Evolutionary conservation across 2,329 filamentous ascomycete genomes (phyloP).

Genomic region (Metarhizium brunneum): DNA sequence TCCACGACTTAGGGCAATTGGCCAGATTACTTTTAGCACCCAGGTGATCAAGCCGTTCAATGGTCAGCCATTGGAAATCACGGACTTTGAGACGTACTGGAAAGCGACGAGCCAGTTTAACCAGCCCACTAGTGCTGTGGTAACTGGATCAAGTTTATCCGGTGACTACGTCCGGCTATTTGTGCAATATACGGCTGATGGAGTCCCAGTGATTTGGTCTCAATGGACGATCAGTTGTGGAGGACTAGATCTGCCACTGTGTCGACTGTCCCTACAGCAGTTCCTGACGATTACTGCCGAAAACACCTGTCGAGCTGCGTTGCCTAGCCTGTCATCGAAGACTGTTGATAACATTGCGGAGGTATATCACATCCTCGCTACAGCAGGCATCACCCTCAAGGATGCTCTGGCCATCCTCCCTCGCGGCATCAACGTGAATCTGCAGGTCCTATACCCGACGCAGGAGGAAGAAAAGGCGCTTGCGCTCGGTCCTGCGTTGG

Average conservation of each 20-base stretch:
- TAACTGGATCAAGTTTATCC: conserved; percentile 89
- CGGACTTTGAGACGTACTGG: conserved; percentile 98
- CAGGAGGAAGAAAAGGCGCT: conserved; percentile 60
- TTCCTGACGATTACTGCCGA: conserved; percentile 47
- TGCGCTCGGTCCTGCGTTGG: conserved; percentile 63
- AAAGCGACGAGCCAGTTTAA: conserved; percentile 94
- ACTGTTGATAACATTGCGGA: conserved; percentile 48
- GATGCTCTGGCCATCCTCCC: conserved; percentile 71
- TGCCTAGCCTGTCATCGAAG: conserved; percentile 34
- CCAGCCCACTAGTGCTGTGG: conserved; percentile 68
- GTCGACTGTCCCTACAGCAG: conserved; percentile 65
- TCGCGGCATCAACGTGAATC: conserved; percentile 72
- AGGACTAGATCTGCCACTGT: conserved; percentile 73
- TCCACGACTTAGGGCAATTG: conserved; percentile 81
- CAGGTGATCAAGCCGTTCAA: conserved; percentile 96
- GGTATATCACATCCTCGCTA: conserved; percentile 63
- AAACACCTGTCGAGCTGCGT: conserved; percentile 31
- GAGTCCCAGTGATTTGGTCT: conserved; percentile 79
- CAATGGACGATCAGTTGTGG: conserved; percentile 70
- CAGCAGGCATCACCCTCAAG: conserved; percentile 68
- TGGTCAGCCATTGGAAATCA: conserved; percentile 88
- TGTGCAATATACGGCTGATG: conserved; percentile 84
- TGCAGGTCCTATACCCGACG: conserved; percentile 86
- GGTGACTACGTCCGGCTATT: conserved; percentile 92
- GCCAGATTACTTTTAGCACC: conserved; percentile 86